Percentiles rank a stretch among this genome's conserved stretches.
phyloP scores from a whole-genome alignment of 31 red algal species.

The Odonthalia washingtoniensis region DNA sequence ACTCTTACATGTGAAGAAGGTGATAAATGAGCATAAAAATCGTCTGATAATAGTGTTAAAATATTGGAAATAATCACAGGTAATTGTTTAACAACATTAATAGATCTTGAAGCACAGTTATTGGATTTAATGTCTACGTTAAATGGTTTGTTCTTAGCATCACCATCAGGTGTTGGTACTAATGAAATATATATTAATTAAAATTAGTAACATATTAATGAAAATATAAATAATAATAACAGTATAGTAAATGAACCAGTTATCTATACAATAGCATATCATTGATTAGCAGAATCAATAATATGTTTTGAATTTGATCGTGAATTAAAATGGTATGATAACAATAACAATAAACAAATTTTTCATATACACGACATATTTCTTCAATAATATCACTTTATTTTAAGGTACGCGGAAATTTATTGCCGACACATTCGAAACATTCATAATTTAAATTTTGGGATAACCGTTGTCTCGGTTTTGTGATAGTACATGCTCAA shows the following conservation, averaged over 20 bases:
- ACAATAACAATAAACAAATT: slow-evolving; percentile 71
- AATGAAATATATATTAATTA: slow-evolving; percentile 82
- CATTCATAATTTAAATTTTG: slow-evolving; percentile 97
- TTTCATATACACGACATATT: slow-evolving; percentile 83
- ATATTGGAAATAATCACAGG: slow-evolving; percentile 78
- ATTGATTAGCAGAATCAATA: too few species aligned
- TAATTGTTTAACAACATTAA: slow-evolving; percentile 46
- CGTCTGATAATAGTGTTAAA: slow-evolving; percentile 81
- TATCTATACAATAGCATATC: slow-evolving; percentile 75
- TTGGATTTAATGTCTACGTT: slow-evolving; percentile 89
- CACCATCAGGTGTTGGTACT: slow-evolving; percentile 79
- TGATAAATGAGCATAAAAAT: slow-evolving; percentile 72
- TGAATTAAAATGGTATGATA: slow-evolving; percentile 82
- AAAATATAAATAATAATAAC: too few species aligned
- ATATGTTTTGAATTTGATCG: slow-evolving; percentile 89
- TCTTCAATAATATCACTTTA: slow-evolving; percentile 77
- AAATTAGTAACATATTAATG: too few species aligned
- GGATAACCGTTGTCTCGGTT: slow-evolving; percentile 90
- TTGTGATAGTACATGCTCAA: slow-evolving; percentile 85
- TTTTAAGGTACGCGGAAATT: slow-evolving; percentile 91
- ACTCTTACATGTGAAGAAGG: slow-evolving; percentile 90
- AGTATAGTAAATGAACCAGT: too few species aligned
- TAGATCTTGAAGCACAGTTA: slow-evolving; percentile 83
- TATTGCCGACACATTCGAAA: slow-evolving; percentile 93
- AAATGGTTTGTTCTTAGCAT: slow-evolving; percentile 79